A percentile compares a stretch with the other conserved stretches of the same genome.
phyloP scores from a whole-genome alignment of 2,329 filamentous ascomycete genomes.

The Coniella lustricola region DNA sequence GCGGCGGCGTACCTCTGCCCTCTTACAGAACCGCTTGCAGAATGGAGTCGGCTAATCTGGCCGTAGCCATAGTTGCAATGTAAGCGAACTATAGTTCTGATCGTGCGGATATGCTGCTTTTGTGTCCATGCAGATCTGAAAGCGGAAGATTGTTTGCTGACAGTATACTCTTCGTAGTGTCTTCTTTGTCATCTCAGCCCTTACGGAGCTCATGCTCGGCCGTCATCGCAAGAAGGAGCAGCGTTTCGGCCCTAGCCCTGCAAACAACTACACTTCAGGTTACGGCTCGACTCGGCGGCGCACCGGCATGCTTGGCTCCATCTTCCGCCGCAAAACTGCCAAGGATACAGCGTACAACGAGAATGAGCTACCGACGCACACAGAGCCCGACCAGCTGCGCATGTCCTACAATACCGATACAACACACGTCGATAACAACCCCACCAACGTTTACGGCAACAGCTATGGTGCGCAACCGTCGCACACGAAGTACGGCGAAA shows the following conservation, averaged over 20 bases:
- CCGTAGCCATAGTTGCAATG: constrained; percentile 71
- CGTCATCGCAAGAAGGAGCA: constrained; percentile 31
- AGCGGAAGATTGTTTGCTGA: not conserved
- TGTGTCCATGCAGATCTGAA: too few species aligned
- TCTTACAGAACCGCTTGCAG: constrained; percentile 54
- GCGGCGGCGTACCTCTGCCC: constrained; percentile 42
- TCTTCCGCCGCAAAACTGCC: constrained; percentile 21
- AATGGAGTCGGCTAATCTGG: constrained; percentile 70
- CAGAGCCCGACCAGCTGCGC: constrained; percentile 27
- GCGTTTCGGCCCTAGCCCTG: constrained; percentile 33
- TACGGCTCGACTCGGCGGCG: constrained; percentile 21
- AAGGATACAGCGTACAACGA: constrained; percentile 20
- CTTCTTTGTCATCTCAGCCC: constrained; percentile 24
- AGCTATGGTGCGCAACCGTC: constrained; percentile 17
- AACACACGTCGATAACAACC: constrained; percentile 22
- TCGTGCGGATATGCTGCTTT: not conserved
- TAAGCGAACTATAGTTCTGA: constrained; percentile 34
- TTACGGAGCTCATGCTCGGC: constrained; percentile 22
- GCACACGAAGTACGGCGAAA: constrained; percentile 26
- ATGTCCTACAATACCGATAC: constrained; percentile 30
- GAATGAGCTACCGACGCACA: constrained; percentile 29
- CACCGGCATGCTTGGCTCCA: constrained; percentile 26
- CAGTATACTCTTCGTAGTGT: constrained; percentile 22
- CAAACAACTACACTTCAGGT: constrained; percentile 34
- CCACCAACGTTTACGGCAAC: too few species aligned